A percentile compares a stretch with the other conserved stretches of the same genome.
Evolutionary conservation across 116 monocot genomes (phyloP).

Genomic region (Cymodocea nodosa): DNA sequence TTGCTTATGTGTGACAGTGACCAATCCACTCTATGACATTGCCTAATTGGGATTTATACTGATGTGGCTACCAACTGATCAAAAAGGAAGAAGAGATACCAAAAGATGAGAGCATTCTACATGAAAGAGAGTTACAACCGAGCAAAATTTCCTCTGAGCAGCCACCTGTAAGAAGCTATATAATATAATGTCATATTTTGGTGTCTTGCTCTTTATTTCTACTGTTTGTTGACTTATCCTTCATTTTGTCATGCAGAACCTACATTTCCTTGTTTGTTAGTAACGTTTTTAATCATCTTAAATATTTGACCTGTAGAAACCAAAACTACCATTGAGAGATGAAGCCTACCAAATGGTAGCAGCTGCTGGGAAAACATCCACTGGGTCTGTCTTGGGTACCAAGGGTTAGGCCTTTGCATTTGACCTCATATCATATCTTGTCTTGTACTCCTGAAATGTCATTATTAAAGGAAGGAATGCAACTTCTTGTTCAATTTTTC

Average conservation of each 20-base stretch:
- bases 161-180: not conserved
- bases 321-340: not conserved
- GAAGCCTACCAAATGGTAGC: not conserved
- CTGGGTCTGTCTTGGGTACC: not conserved
- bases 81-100: not conserved
- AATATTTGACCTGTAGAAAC: not conserved
- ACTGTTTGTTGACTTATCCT: not conserved
- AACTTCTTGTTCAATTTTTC: too few species aligned
- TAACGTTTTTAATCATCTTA: not conserved
- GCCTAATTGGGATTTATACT: not conserved
- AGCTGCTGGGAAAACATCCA: not conserved
- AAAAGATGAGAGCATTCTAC: not conserved
- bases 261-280: not conserved
- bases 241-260: too few species aligned
- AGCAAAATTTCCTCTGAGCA: not conserved
- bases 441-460: not conserved
- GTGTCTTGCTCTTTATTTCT: not conserved
- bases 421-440: not conserved
- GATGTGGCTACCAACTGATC: not conserved
- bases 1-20: not conserved
- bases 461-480: too few species aligned
- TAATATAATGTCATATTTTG: not conserved
- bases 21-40: not conserved
- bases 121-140: not conserved
- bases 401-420: conserved; percentile 1